phyloP scores from a whole-genome alignment of 371 early-diverging fungal species.

The Globomyces sp. region DNA sequence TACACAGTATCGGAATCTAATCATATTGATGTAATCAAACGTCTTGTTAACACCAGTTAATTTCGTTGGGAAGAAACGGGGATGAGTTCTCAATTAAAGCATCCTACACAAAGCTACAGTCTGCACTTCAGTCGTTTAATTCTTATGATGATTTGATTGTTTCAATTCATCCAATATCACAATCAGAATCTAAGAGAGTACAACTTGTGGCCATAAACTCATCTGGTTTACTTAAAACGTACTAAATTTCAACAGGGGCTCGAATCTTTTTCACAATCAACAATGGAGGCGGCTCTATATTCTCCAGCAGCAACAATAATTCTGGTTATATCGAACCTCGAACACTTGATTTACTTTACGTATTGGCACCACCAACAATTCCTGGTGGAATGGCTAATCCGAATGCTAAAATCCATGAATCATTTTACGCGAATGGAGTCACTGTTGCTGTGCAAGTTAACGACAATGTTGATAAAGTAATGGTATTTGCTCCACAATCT shows the following conservation, averaged over 20 bases:
- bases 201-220: conserved; percentile 69
- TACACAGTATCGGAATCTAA: conserved; percentile 67
- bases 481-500: conserved; percentile 52
- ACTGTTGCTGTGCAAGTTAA: conserved; percentile 60
- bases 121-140: conserved; percentile 43
- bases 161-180: conserved; percentile 64
- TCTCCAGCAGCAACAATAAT: background rate
- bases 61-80: conserved; percentile 50
- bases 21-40: conserved; percentile 50
- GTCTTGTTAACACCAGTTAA: conserved; percentile 5
- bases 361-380: background rate
- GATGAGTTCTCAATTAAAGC: conserved; percentile 40
- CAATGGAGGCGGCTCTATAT: background rate
- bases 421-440: conserved; percentile 61
- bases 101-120: conserved; percentile 30
- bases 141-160: conserved; percentile 36
- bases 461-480: conserved; percentile 63
- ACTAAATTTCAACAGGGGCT: background rate
- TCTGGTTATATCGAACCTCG: conserved; percentile 3
- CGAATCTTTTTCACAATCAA: conserved; percentile 15
- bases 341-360: background rate
- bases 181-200: conserved; percentile 59
- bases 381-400: background rate
- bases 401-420: conserved; percentile 58
- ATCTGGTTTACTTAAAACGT: conserved; percentile 25